Percentiles rank a stretch among this genome's conserved stretches.
These are phyloP conservation scores for Pythium sukuiense DNA, from an alignment of 352 stramenopile species.

Conservation along the genomic window DNA sequence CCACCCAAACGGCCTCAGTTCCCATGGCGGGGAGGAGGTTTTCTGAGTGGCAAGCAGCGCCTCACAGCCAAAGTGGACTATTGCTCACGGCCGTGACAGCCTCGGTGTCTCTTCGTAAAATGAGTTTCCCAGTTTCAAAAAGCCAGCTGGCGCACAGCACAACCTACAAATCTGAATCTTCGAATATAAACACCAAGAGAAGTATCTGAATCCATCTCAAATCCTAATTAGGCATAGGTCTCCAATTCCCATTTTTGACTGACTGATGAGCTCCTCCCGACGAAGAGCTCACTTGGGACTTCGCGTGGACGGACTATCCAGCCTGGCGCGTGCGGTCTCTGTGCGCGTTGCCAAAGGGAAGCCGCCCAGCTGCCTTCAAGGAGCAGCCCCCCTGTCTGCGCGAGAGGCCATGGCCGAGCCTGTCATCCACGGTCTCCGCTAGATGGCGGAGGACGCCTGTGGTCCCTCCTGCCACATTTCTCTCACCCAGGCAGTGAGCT, in stretches of 20 bases:
- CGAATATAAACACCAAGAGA: background rate
- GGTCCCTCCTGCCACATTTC: slow-evolving; percentile 5
- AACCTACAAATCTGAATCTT: background rate
- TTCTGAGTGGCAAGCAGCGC: background rate
- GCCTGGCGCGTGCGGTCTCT: background rate
- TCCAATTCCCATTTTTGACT: background rate
- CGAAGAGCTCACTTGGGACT: background rate
- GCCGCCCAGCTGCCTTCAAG: slow-evolving; percentile 3
- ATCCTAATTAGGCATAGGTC: background rate
- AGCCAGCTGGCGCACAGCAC: background rate
- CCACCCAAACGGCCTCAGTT: background rate
- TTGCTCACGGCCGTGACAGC: background rate
- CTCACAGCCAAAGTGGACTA: background rate
- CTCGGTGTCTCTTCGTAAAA: background rate
- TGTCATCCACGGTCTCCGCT: background rate
- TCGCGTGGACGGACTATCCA: background rate
- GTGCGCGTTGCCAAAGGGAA: slow-evolving; percentile 1
- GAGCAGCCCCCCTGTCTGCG: background rate
- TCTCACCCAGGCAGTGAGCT: background rate
- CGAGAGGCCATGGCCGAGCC: background rate
- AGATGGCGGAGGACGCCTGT: background rate
- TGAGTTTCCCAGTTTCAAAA: background rate
- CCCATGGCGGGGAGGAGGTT: background rate
- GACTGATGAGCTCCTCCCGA: background rate
- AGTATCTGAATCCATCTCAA: background rate